A percentile compares a stretch with the other conserved stretches of the same genome.
Conservation (phyloP, 345 rosid genomes). For the Lepidium sativum region DNA sequence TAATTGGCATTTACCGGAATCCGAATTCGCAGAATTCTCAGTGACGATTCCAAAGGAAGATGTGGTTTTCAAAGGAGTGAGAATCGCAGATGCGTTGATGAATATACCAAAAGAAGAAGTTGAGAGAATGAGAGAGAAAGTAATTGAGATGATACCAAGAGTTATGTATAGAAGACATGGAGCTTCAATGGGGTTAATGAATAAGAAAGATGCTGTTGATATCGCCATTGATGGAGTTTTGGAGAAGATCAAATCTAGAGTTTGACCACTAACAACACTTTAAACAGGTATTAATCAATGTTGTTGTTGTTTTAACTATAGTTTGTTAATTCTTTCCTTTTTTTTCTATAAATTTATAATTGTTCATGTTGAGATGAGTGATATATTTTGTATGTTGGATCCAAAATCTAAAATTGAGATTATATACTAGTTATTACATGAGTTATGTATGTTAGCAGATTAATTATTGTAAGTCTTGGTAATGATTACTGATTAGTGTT, state of each 20-base stretch:
- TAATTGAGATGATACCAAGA: slow-evolving; percentile 63
- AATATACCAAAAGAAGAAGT: slow-evolving; percentile 53
- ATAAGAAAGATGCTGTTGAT: slow-evolving; percentile 78
- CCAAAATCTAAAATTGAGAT: neutral
- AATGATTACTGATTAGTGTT: neutral
- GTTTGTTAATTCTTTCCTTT: neutral
- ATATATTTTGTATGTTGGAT: neutral
- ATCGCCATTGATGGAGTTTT: slow-evolving; percentile 63
- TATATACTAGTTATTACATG: neutral
- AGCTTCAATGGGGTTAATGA: slow-evolving; percentile 49
- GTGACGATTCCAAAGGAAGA: slow-evolving; percentile 76
- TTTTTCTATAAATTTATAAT: neutral
- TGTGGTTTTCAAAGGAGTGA: slow-evolving; percentile 62
- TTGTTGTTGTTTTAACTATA: slow-evolving; percentile 8
- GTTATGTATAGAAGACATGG: slow-evolving; percentile 77
- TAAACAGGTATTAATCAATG: neutral
- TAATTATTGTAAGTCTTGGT: neutral
- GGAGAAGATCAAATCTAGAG: slow-evolving; percentile 45
- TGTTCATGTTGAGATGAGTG: neutral
- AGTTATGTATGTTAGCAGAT: neutral
- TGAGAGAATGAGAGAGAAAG: slow-evolving; percentile 59
- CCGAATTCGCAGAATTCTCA: slow-evolving; percentile 44
- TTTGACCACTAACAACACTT: slow-evolving; percentile 21
- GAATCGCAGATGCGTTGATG: slow-evolving; percentile 61
- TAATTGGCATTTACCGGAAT: slow-evolving; percentile 62